Evolutionary conservation across 768 basidiomycete species (phyloP), one percentile per base, ranked within the genome.

Genomic region (Panellus pusillus): DNA sequence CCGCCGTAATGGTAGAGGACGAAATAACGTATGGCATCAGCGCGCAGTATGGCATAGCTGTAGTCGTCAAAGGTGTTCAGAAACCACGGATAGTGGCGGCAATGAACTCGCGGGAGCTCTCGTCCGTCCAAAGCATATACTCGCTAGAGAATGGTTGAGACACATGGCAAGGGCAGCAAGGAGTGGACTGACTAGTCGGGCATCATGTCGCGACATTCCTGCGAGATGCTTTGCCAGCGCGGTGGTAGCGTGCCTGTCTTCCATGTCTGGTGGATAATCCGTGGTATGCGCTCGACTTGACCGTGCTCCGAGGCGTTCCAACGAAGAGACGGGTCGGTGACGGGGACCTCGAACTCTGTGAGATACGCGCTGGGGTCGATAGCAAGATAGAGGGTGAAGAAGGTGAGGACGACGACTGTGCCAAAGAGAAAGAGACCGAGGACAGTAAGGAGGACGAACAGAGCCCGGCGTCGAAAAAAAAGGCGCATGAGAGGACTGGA

Each of bases 221-320:
- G 79, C 24, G 93, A 93, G 41, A 94, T 79, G 37, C 72, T 74
- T 56, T 81, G 80, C 95, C 95, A 99, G 55, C 81, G 79, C 40
- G 76, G 71, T 2, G 97, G 97, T 19, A 99, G 76, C 0, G 80
- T 81, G 50, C 95, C 88, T 9, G 89, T 85, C 77, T 95, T 97
- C 97, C 97, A 99, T 19, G 97, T 98, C 80, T 98, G 96, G 71
- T 99, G 97, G 44, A 99, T 81, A 53, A 99, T 91, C 46, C 92
- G 82, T 3, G 95, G 97, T 35, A 98, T 85, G 61, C 79, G 83
- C 65, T 97, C 90, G 36, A 82, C 73, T 57, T 78, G 74, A 53
- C 76, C 79, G 61, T 84, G 79, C 20, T 81, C 75, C 4, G 85
- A 68, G 20, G 84, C 80, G 65, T 88, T 87, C 79, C 80, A 84